phyloP scores from a whole-genome alignment of 495 filamentous ascomycete genomes.

The Talaromyces adpressus region DNA sequence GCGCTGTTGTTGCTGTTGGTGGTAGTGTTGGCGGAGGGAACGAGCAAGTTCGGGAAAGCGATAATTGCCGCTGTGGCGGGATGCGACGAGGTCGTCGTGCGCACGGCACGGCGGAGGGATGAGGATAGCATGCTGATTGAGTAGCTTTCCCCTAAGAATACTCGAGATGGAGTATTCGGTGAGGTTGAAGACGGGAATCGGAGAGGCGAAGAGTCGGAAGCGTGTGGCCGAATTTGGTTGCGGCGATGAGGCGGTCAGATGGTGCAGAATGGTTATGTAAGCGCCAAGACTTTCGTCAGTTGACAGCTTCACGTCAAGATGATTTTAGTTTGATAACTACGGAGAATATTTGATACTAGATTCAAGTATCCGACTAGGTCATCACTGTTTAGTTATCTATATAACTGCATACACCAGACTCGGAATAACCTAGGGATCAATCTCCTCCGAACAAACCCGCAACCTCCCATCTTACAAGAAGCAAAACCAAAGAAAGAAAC shows the following conservation, averaged over 20 bases:
- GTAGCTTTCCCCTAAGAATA: neutral
- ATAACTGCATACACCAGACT: neutral
- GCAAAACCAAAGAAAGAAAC: slow-evolving; percentile 1
- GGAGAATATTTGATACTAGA: too few species aligned
- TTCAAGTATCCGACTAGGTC: neutral
- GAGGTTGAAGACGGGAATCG: neutral
- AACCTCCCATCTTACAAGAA: slow-evolving; percentile 12
- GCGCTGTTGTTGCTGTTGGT: slow-evolving; percentile 22
- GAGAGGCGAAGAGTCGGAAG: neutral
- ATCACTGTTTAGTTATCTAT: neutral
- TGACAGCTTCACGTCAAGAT: neutral
- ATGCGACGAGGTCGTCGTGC: slow-evolving; percentile 25
- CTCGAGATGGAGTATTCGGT: neutral
- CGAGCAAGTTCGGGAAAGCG: slow-evolving; percentile 27
- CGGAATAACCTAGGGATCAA: neutral
- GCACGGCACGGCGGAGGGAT: slow-evolving; percentile 41
- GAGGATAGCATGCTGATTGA: slow-evolving; percentile 37
- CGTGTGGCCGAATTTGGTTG: slow-evolving; percentile 6
- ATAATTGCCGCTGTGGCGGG: neutral
- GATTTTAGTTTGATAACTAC: neutral
- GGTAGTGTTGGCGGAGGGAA: slow-evolving; percentile 16
- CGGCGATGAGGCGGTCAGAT: slow-evolving; percentile 3
- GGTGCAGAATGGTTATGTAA: slow-evolving; percentile 1
- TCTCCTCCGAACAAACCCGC: neutral
- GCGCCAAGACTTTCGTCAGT: slow-evolving; percentile 1